Conservation (phyloP, 805 yeast species). For the Metschnikowia proteae region DNA sequence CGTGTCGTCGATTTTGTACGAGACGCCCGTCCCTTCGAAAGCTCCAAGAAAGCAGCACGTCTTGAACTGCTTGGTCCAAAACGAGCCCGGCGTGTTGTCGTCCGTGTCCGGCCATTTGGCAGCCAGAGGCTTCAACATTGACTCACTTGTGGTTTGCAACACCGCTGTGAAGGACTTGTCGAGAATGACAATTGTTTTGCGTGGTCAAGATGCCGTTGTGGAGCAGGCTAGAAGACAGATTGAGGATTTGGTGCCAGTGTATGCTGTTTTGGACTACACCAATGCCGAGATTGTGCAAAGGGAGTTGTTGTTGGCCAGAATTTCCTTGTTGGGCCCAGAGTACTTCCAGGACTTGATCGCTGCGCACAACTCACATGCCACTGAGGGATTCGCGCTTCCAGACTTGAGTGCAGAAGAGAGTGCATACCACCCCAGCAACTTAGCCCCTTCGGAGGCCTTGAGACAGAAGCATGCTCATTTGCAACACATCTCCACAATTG, state of each 20-base stretch:
- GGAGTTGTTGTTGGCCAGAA: slow-evolving; percentile 87
- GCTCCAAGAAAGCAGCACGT: slow-evolving; percentile 80
- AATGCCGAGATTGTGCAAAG: slow-evolving; percentile 85
- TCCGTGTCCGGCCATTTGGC: slow-evolving; percentile 93
- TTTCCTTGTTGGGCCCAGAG: slow-evolving; percentile 95
- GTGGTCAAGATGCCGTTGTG: slow-evolving; percentile 92
- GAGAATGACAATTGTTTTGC: slow-evolving; percentile 92
- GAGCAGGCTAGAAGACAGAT: slow-evolving; percentile 98
- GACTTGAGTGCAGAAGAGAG: slow-evolving; percentile 44
- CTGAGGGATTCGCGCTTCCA: slow-evolving; percentile 38
- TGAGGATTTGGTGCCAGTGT: slow-evolving; percentile 96
- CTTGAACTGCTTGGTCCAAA: slow-evolving; percentile 93
- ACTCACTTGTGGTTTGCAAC: slow-evolving; percentile 92
- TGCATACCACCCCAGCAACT: slow-evolving; percentile 80
- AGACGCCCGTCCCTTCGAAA: slow-evolving; percentile 66
- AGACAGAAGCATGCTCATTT: slow-evolving; percentile 91
- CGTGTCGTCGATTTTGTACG: slow-evolving; percentile 90
- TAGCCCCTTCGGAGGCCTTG: slow-evolving; percentile 86
- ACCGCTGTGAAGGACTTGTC: slow-evolving; percentile 94
- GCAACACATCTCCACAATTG: slow-evolving; percentile 74
- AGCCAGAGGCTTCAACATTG: slow-evolving; percentile 97
- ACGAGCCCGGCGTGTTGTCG: slow-evolving; percentile 96
- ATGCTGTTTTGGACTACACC: slow-evolving; percentile 94
- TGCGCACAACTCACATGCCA: slow-evolving; percentile 59
- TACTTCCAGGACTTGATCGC: slow-evolving; percentile 92